These are phyloP conservation scores for Pachyrhizus erosus DNA, from an alignment of 306 rosid genomes.

Conservation along the genomic window DNA sequence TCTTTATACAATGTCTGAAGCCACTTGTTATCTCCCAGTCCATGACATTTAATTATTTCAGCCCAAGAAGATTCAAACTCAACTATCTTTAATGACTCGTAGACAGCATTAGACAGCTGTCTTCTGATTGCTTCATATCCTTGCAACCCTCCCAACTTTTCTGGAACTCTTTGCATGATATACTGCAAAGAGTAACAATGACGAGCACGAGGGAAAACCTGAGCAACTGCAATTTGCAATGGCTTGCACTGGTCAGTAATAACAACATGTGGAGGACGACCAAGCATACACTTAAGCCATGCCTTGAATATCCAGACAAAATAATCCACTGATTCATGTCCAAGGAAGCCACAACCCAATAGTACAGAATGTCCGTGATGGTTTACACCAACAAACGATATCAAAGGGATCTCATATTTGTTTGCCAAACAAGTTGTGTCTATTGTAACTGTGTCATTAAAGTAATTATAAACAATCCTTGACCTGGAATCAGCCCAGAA, in stretches of 20 bases:
- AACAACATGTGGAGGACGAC: conserved; percentile 59
- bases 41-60: conserved; percentile 60
- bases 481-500: conserved; percentile 87
- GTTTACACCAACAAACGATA: conserved; percentile 71
- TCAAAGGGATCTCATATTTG: conserved; percentile 76
- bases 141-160: conserved; percentile 83
- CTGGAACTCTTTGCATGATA: conserved; percentile 73
- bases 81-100: conserved; percentile 64
- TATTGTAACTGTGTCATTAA: conserved; percentile 62
- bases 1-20: conserved; percentile 66
- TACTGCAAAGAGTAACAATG: conserved; percentile 74
- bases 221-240: conserved; percentile 66
- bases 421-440: conserved; percentile 78
- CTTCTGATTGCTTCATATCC: conserved; percentile 68
- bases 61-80: conserved; percentile 81
- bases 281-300: conserved; percentile 79
- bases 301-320: conserved; percentile 73
- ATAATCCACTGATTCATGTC: conserved; percentile 66
- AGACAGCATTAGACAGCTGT: conserved; percentile 60
- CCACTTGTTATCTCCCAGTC: conserved; percentile 71
- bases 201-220: conserved; percentile 67
- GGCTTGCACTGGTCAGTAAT: conserved; percentile 72
- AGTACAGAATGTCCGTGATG: conserved; percentile 75
- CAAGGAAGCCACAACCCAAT: conserved; percentile 82
- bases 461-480: conserved; percentile 65